A percentile compares a stretch with the other conserved stretches of the same genome.
phyloP scores from a whole-genome alignment of 2,329 filamentous ascomycete genomes.

The Pseudopithomyces maydicus region DNA sequence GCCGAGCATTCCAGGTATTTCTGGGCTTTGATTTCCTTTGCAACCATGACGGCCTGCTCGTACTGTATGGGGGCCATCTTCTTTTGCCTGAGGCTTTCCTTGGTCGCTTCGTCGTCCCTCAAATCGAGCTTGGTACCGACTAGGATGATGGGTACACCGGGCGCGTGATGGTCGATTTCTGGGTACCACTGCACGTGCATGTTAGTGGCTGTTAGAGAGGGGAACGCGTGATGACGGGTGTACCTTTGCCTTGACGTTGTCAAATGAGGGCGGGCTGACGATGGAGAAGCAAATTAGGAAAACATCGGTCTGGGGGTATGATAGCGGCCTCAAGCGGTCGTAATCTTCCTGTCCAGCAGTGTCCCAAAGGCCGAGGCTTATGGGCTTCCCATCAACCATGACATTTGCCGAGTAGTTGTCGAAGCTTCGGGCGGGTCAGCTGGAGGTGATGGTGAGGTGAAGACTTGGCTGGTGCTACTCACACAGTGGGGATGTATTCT shows the following conservation, averaged over 20 bases:
- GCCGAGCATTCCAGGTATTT: constrained; percentile 99
- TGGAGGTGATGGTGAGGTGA: constrained; percentile 9
- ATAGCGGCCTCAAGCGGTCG: constrained; percentile 90
- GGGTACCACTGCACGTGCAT: constrained; percentile 80
- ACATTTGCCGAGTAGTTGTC: constrained; percentile 99
- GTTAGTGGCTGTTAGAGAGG: constrained; percentile 22
- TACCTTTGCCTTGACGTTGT: constrained; percentile 99
- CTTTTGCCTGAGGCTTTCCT: constrained; percentile 83
- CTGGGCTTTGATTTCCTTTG: constrained; percentile 92
- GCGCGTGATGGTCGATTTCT: constrained; percentile 96
- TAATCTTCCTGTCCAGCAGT: constrained; percentile 99
- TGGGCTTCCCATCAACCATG: constrained; percentile 98
- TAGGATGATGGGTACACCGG: constrained; percentile 92
- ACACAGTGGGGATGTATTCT: constrained; percentile 99
- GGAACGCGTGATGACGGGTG: constrained; percentile 24
- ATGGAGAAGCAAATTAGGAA: constrained; percentile 99
- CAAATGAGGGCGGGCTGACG: constrained; percentile 95
- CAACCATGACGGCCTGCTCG: constrained; percentile 84
- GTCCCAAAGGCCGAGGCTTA: constrained; percentile 97
- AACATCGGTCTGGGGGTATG: constrained; percentile 97
- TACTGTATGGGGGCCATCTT: constrained; percentile 98
- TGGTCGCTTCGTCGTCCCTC: constrained; percentile 82
- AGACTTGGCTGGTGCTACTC: constrained; percentile 43
- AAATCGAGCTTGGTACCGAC: constrained; percentile 97
- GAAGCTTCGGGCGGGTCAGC: constrained; percentile 65